These are phyloP conservation scores for Yamadazyma blattariae DNA, from an alignment of 1,139 yeast species.

Conservation along the genomic window DNA sequence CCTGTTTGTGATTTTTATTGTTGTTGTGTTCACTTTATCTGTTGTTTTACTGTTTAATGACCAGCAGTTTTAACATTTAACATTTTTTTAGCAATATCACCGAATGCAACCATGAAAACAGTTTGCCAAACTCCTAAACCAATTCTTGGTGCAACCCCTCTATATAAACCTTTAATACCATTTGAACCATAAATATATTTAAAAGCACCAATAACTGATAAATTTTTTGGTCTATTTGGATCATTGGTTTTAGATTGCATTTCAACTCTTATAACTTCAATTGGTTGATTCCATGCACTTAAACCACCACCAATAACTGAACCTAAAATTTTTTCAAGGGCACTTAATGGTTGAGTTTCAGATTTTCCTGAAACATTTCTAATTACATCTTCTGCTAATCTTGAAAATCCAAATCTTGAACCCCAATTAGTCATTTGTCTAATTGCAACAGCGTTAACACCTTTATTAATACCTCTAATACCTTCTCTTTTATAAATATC, in stretches of 20 bases:
- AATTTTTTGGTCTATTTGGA: constrained; percentile 92
- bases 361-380: constrained; percentile 61
- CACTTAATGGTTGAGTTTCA: constrained; percentile 60
- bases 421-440: constrained; percentile 99
- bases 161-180: constrained; percentile 87
- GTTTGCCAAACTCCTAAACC: constrained; percentile 99
- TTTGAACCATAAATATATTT: constrained; percentile 77
- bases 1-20: too few relatives aligned
- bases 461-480: constrained; percentile 89
- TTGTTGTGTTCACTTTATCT: too few relatives aligned
- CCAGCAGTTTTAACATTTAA: constrained; percentile 45
- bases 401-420: constrained; percentile 87
- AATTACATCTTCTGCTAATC: constrained; percentile 87
- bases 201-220: constrained; percentile 76
- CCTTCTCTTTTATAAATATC: constrained; percentile 86
- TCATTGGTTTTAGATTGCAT: constrained; percentile 93
- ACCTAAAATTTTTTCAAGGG: constrained; percentile 80
- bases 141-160: constrained; percentile 96
- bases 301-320: constrained; percentile 95
- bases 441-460: constrained; percentile 98
- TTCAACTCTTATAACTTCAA: constrained; percentile 95
- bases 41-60: too few relatives aligned
- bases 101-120: constrained; percentile 98
- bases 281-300: constrained; percentile 98
- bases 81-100: constrained; percentile 66